A percentile compares a stretch with the other conserved stretches of the same genome.
phyloP scores from a whole-genome alignment of 371 early-diverging fungal species.

The Mortierella sp. region DNA sequence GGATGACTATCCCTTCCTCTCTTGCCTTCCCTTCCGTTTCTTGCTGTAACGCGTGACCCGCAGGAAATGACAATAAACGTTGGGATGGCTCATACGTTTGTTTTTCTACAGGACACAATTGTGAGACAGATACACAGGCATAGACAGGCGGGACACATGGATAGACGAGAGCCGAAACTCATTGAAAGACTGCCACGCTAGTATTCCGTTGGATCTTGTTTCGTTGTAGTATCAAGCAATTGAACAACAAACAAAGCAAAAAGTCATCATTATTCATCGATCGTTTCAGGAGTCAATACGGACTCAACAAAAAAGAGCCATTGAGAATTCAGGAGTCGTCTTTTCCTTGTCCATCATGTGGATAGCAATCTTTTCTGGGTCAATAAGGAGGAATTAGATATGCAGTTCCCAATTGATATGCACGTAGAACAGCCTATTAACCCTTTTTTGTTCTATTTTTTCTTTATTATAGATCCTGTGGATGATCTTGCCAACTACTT shows the following conservation, averaged over 20 bases:
- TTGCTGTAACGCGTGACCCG: not conserved
- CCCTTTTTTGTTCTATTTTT: not conserved
- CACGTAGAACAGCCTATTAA: not conserved
- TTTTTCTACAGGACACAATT: too few relatives aligned
- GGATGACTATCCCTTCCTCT: conserved; percentile 1
- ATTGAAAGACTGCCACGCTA: conserved; percentile 1
- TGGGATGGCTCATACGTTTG: conserved; percentile 3
- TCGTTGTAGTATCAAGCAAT: not conserved
- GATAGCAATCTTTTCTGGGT: not conserved
- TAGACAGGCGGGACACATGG: not conserved
- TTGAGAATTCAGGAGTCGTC: not conserved
- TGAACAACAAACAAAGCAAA: not conserved
- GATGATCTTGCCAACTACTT: conserved; percentile 40
- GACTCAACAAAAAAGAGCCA: not conserved
- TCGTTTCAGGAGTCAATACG: not conserved
- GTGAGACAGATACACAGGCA: not conserved
- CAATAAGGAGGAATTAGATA: not conserved
- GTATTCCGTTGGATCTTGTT: not conserved
- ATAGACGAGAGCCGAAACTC: not conserved
- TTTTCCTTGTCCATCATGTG: not conserved
- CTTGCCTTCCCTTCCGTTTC: not conserved
- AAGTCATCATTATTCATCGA: not conserved
- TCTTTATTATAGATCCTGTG: conserved; percentile 21
- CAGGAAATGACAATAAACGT: not conserved
- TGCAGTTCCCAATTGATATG: not conserved